Evolutionary conservation across 2,329 filamentous ascomycete species (phyloP), one percentile per base, ranked within the genome.

Genomic region (Penicillium sp.): DNA sequence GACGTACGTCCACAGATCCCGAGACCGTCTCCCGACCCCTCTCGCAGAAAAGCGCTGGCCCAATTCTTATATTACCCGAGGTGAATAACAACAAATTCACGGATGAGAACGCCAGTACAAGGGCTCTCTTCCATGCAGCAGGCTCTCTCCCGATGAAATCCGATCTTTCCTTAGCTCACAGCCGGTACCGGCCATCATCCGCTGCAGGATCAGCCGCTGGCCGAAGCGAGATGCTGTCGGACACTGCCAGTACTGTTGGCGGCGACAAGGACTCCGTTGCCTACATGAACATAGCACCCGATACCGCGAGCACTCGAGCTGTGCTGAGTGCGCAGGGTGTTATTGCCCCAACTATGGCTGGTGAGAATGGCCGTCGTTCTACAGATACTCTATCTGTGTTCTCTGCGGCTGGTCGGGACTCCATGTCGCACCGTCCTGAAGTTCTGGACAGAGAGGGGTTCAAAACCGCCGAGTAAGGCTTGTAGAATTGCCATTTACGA

Each of bases 81-180:
- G 67, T 71, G 25, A 69, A 71, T 10, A 65, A 66, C 11, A 62
- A 52, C 21, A 68, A 62, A 36, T 56, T 65, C 31, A 63, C 49
- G 1, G 67, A 71, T 31, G 70, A 72, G 15, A 72, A 71, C 11
- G 69, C 70, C 6, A 74, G 72, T 53, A 75, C 72, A 2, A 62
- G 68, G 33, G 64, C 68, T 2, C 60, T 73, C 9, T 71, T 71
- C 50, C 69, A 69, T 45, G 70, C 64, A 8, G 51, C 65, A 2
- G 70, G 68, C 2, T 62, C 63, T 15, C 60, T 72, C 6, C 60
- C 65, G 1, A 62, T 63, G 41, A 62, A 57, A 5, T 66, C 67
- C 0, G 65, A 71, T 39, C 46, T 59, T 5, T 65, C 60, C 6
- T 50, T 68, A 16, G 36, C 63, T 4, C 62, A 61, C 23, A 53